phyloP scores from a whole-genome alignment of 2,329 filamentous ascomycete genomes.

The Drechslerella coelobrocha region DNA sequence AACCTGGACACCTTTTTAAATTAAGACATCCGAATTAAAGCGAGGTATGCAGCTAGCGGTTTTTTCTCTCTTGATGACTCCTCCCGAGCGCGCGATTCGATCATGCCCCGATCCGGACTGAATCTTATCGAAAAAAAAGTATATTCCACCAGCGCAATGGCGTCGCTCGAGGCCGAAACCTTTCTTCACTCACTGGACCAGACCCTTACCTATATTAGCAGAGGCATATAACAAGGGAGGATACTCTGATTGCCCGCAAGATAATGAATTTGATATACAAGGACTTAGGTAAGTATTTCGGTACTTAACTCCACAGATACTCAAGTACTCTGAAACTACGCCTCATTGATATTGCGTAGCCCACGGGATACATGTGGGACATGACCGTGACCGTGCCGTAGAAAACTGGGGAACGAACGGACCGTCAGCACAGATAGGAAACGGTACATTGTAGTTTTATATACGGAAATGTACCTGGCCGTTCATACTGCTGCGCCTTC shows the following conservation, averaged over 20 bases:
- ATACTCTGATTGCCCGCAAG: too few relatives aligned
- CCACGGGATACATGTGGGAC: neutral
- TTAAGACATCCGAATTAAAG: conserved; percentile 33
- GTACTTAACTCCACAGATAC: too few relatives aligned
- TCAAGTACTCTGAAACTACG: too few relatives aligned
- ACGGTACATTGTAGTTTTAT: neutral
- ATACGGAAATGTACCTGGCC: neutral
- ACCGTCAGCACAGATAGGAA: neutral
- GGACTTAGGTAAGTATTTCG: too few relatives aligned
- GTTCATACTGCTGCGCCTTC: neutral
- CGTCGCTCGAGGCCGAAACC: conserved; percentile 39
- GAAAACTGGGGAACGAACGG: conserved; percentile 2
- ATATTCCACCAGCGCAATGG: neutral
- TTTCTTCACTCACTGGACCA: neutral
- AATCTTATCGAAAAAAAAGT: conserved; percentile 42
- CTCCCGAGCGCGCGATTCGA: neutral
- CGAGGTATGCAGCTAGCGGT: conserved; percentile 6
- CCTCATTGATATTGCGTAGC: conserved; percentile 5
- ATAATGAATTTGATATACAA: too few relatives aligned
- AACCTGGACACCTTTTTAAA: neutral
- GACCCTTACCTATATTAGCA: neutral
- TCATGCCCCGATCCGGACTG: conserved; percentile 39
- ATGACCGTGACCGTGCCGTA: neutral
- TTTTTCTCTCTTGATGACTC: conserved; percentile 24
- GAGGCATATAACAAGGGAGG: too few relatives aligned